Percentiles rank a stretch among this genome's conserved stretches.
These are phyloP conservation scores for Starmerella roubikii DNA, from an alignment of 805 yeast species.

Conservation along the genomic window DNA sequence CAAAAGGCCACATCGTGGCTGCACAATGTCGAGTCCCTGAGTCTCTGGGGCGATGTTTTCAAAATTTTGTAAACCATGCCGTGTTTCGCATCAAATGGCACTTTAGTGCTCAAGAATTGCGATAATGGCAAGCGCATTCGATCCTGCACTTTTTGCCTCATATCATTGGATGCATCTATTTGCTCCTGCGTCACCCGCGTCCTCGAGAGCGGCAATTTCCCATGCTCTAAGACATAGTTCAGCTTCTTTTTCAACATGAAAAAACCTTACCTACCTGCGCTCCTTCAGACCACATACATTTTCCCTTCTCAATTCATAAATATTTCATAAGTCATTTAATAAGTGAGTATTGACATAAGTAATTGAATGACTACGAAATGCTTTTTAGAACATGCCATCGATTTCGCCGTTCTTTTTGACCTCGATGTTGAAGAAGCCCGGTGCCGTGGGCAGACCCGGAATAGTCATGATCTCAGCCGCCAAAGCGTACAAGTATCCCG, in stretches of 20 bases:
- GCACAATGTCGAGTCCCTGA: conserved; percentile 16
- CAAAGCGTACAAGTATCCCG: conserved; percentile 89
- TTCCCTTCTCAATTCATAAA: no score
- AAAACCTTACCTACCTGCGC: neutral
- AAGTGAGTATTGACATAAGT: neutral
- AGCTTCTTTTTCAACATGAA: conserved; percentile 1
- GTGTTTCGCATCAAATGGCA: conserved; percentile 17
- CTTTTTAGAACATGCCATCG: conserved; percentile 65
- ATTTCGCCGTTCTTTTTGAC: conserved; percentile 81
- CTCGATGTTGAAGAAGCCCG: conserved; percentile 95
- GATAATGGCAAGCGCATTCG: conserved; percentile 10
- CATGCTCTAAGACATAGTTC: neutral
- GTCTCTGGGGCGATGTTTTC: conserved; percentile 13
- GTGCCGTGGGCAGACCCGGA: conserved; percentile 92
- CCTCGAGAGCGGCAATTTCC: neutral
- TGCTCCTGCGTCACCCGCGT: conserved; percentile 1
- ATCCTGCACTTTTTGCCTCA: conserved; percentile 13
- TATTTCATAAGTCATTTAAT: no score
- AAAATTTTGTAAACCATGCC: conserved; percentile 20
- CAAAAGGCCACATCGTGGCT: conserved; percentile 18
- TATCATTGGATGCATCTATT: neutral
- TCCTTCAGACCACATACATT: no score
- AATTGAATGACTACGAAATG: neutral
- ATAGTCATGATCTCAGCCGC: conserved; percentile 96
- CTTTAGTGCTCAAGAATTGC: conserved; percentile 11